phyloP scores from a whole-genome alignment of 1,284 basidiomycete genomes.

The Taiwanofungus camphoratus region DNA sequence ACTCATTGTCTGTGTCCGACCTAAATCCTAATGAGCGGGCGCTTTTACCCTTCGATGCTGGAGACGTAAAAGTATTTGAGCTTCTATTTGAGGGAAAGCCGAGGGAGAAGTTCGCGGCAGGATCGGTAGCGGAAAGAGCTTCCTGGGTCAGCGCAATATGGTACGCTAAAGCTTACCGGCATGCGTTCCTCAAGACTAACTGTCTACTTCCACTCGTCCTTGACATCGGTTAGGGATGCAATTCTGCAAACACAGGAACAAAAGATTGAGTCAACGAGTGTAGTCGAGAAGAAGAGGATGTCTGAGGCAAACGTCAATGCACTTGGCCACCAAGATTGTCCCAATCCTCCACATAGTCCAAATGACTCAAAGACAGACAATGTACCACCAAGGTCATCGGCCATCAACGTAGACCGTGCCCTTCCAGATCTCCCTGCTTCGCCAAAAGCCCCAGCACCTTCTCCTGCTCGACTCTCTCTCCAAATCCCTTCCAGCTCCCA shows the following conservation, averaged over 20 bases:
- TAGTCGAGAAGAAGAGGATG: not conserved
- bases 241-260: slow-evolving; percentile 39
- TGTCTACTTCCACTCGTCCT: too few relatives aligned
- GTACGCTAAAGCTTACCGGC: slow-evolving; percentile 30
- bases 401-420: slow-evolving; percentile 18
- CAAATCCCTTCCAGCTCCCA: slow-evolving; percentile 14
- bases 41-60: slow-evolving; percentile 33
- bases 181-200: not conserved
- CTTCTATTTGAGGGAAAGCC: slow-evolving; percentile 47
- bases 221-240: slow-evolving; percentile 58
- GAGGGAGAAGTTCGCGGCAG: slow-evolving; percentile 55
- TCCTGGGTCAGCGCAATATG: slow-evolving; percentile 69
- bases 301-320: not conserved
- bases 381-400: slow-evolving; percentile 3
- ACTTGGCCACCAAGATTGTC: not conserved
- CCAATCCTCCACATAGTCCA: not conserved
- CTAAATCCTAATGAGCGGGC: slow-evolving; percentile 38
- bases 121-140: slow-evolving; percentile 56
- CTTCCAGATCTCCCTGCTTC: slow-evolving; percentile 28
- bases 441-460: slow-evolving; percentile 1
- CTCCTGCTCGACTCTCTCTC: slow-evolving; percentile 15
- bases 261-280: slow-evolving; percentile 5
- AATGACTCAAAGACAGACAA: slow-evolving; percentile 2
- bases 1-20: slow-evolving; percentile 42
- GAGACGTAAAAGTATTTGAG: slow-evolving; percentile 53